These are phyloP conservation scores for Sphaerulina musiva DNA, from an alignment of 2,329 filamentous ascomycete species.

Conservation along the genomic window DNA sequence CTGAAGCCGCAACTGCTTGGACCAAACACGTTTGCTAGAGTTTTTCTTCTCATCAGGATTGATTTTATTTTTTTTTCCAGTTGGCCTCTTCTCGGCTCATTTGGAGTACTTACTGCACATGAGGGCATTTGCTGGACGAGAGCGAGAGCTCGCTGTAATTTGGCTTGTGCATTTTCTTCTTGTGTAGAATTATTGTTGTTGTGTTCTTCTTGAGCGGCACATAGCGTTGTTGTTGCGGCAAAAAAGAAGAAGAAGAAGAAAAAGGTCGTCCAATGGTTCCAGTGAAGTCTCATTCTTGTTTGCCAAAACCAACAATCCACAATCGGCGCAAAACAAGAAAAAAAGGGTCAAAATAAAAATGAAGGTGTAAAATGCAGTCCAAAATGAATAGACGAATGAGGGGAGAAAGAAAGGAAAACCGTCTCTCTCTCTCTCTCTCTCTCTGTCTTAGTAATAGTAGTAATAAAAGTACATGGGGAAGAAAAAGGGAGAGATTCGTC, in stretches of 20 bases:
- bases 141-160: constrained; percentile 9
- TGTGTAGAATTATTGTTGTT: not conserved
- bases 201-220: constrained; percentile 10
- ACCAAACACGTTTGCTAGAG: constrained; percentile 13
- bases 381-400: not conserved
- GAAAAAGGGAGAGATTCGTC: too few relatives aligned
- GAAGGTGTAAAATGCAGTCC: not conserved
- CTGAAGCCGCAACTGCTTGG: constrained; percentile 10
- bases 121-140: constrained; percentile 9
- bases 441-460: too few relatives aligned
- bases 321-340: too few relatives aligned
- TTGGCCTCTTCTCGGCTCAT: not conserved
- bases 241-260: not conserved
- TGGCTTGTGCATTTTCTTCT: constrained; percentile 1
- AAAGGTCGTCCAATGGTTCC: constrained; percentile 4
- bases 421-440: too few relatives aligned
- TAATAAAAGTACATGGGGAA: too few relatives aligned
- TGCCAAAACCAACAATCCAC: too few relatives aligned
- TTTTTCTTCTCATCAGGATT: not conserved
- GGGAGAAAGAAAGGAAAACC: too few relatives aligned
- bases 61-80: too few relatives aligned
- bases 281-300: constrained; percentile 13
- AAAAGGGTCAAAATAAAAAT: not conserved
- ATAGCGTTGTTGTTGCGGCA: not conserved
- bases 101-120: constrained; percentile 13